A percentile compares a stretch with the other conserved stretches of the same genome.
Conservation (phyloP, 768 basidiomycete species). For the Mycena rebaudengoi region DNA sequence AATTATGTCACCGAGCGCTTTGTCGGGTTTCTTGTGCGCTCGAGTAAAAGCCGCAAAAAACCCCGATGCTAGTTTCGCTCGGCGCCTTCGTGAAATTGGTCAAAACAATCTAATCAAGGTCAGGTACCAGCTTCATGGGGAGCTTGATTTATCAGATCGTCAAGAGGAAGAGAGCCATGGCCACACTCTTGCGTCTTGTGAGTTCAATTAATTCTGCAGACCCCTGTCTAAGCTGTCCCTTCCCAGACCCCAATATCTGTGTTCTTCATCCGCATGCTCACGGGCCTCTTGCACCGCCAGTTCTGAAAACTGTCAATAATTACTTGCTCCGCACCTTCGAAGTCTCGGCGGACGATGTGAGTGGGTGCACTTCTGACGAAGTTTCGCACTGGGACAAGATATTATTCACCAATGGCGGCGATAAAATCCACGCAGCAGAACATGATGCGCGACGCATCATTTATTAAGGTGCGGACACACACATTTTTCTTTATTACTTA, state of each 20-base stretch:
- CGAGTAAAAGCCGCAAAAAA: not conserved
- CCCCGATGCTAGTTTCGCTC: conserved; percentile 9
- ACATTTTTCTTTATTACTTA: not conserved
- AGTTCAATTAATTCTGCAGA: not conserved
- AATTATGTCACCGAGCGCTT: not conserved
- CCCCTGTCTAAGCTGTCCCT: not conserved
- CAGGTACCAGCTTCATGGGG: not conserved
- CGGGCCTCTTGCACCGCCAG: not conserved
- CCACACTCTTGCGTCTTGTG: not conserved
- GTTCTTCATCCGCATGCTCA: not conserved
- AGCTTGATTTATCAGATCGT: not conserved
- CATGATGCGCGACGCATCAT: conserved; percentile 10
- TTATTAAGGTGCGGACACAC: not conserved
- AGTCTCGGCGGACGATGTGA: not conserved
- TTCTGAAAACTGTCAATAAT: not conserved
- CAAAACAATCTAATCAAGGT: conserved; percentile 6
- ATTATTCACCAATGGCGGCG: not conserved
- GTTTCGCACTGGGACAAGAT: conserved; percentile 8
- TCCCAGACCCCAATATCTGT: not conserved
- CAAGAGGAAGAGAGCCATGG: not conserved
- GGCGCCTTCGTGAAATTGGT: not conserved
- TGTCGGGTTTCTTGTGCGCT: not conserved
- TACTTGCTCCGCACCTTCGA: not conserved
- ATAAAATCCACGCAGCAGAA: conserved; percentile 1
- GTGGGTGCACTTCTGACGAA: not conserved